Base-by-base conservation (phyloP, 176 grass and related monocot species). In the Carex scoparia region DNA sequence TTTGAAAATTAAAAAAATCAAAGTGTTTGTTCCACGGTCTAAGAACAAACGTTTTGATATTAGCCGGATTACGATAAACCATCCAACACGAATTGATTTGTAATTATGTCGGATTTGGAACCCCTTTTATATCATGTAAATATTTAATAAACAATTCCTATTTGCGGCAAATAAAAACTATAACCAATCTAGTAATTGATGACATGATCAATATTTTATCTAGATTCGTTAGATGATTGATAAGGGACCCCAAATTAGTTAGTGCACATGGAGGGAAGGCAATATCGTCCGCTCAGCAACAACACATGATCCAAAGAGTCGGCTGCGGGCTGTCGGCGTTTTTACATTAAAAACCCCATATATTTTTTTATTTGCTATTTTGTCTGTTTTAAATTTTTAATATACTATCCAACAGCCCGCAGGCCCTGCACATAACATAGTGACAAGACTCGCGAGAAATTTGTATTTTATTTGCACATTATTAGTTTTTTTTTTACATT, bases 251-350 rank as follows among this genome's bases (percentile, higher is more conserved):
- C 14, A 27, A 75, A 75, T 49, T 75, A 27, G 71, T 30, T 53
- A 51, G n/a, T 10, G 71, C 71, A 75, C 71, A 75, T 75, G 71
- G 71, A 53, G 70, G 9, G 70, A 44, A 74, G 18, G n/a, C 44
- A 14, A n/a, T 30, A 9, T 23, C 42, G 57, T 59, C 57, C 1
- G n/a, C 38, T 11, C 7, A 51, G 48, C 58, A 60, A 69, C 67
- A 69, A 69, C 67, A 69, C 9, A 42, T 40, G 33, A 69, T 69
- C 67, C 67, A 69, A 69, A 69, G 11, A 40, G 67, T 69, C 67
- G 67, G 67, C 35, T 32, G 23, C 33, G 28, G 27, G 35, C 15
- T 32, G 23, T 65, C 63, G 27, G 35, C 15, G 35, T 16, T 69
- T 69, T 69, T 18, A 42, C 33, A 69, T 69, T 9, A 69, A 60